phyloP scores from a whole-genome alignment of 164 flowering plant genomes.

The Hamamelis virginiana region DNA sequence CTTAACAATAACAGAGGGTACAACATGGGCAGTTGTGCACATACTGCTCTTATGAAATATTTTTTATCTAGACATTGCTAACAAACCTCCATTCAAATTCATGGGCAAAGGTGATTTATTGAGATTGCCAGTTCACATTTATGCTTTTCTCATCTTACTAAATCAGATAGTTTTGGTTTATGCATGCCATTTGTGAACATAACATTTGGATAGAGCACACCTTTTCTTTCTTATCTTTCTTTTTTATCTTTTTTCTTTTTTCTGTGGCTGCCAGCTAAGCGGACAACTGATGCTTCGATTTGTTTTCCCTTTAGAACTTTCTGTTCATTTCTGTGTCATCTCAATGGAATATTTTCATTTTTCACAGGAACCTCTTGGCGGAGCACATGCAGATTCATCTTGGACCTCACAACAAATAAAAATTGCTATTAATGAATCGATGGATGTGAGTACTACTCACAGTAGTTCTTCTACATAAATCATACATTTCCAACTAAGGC shows the following conservation, averaged over 20 bases:
- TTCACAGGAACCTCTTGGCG: constrained; percentile 95
- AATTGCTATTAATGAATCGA: constrained; percentile 56
- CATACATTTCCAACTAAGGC: background rate
- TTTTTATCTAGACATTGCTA: background rate
- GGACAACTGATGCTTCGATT: background rate
- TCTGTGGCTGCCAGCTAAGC: no score
- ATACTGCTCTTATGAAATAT: background rate
- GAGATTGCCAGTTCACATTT: background rate
- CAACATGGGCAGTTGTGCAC: background rate
- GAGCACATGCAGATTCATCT: constrained; percentile 87
- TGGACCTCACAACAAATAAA: constrained; percentile 94
- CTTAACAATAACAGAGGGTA: background rate
- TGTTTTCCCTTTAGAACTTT: background rate
- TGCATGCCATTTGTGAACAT: background rate
- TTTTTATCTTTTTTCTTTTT: no score
- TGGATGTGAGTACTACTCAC: constrained; percentile 67
- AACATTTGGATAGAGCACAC: background rate
- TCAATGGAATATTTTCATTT: background rate
- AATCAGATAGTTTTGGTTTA: background rate
- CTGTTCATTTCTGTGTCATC: background rate
- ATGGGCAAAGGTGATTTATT: background rate
- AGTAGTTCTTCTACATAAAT: background rate
- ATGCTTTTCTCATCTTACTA: background rate
- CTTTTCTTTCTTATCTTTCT: background rate
- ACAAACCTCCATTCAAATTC: background rate